These are phyloP conservation scores for Aspergillus nidulans DNA, from an alignment of 495 filamentous ascomycete species.

Conservation along the genomic window DNA sequence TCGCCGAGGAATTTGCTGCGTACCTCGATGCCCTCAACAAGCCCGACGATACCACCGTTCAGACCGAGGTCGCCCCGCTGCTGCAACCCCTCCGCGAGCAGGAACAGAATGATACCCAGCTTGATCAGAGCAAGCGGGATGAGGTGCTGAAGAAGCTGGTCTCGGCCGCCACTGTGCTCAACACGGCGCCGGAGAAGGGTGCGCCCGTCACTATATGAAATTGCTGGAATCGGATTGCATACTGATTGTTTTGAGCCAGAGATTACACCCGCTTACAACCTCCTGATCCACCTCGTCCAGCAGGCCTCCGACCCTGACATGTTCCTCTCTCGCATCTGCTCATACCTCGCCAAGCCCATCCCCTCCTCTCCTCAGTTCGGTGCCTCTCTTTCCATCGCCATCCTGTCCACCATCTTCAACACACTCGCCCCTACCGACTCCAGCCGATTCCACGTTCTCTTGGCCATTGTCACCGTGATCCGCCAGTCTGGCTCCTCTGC, in stretches of 20 bases:
- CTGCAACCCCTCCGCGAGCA: conserved; percentile 55
- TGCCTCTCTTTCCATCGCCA: conserved; percentile 74
- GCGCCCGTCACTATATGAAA: conserved; percentile 16
- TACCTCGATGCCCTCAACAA: conserved; percentile 68
- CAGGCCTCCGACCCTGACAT: conserved; percentile 77
- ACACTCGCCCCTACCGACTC: conserved; percentile 70
- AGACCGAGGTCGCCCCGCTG: conserved; percentile 67
- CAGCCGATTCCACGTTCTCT: conserved; percentile 81
- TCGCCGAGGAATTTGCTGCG: conserved; percentile 81
- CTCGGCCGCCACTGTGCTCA: conserved; percentile 63
- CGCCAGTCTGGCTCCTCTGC: conserved; percentile 60
- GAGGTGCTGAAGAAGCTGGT: conserved; percentile 87
- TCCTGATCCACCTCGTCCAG: conserved; percentile 85
- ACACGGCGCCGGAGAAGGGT: conserved; percentile 85
- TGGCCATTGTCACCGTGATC: conserved; percentile 77
- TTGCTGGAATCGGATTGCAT: conserved; percentile 15
- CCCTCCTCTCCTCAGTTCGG: conserved; percentile 80
- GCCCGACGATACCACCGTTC: conserved; percentile 48
- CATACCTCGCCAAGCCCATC: conserved; percentile 81
- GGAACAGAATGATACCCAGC: conserved; percentile 42
- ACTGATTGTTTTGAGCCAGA: conserved; percentile 47
- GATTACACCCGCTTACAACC: conserved; percentile 91
- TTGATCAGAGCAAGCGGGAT: conserved; percentile 62
- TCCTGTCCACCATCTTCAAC: conserved; percentile 96
- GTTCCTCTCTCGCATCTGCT: conserved; percentile 82